phyloP scores from a whole-genome alignment of 768 basidiomycete species.

The Russula ochroleuca region DNA sequence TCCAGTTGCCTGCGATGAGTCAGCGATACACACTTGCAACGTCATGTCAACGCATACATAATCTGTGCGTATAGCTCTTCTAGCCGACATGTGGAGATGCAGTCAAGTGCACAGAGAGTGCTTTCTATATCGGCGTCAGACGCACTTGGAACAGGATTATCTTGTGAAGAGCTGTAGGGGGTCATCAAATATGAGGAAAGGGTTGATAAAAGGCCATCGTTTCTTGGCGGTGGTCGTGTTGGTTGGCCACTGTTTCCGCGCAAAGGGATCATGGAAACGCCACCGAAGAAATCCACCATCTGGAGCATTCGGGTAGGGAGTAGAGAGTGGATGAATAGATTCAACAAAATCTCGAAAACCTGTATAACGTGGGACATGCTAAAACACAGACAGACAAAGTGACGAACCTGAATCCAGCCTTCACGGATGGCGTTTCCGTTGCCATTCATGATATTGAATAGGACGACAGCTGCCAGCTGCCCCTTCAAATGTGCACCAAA shows the following conservation, averaged over 20 bases:
- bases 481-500: constrained; percentile 95
- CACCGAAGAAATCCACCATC: constrained; percentile 99
- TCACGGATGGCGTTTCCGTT: constrained; percentile 91
- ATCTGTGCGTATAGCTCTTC: constrained; percentile 95
- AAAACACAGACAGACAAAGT: not conserved
- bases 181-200: constrained; percentile 96
- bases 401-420: constrained; percentile 83
- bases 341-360: constrained; percentile 99
- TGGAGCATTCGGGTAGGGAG: constrained; percentile 87
- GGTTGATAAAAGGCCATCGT: constrained; percentile 89
- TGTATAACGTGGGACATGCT: constrained; percentile 34
- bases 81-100: constrained; percentile 86
- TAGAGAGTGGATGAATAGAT: constrained; percentile 89
- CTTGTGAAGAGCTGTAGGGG: constrained; percentile 74
- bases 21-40: not conserved
- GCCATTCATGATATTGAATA: constrained; percentile 97
- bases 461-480: constrained; percentile 91
- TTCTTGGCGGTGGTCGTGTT: constrained; percentile 54
- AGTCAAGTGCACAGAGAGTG: constrained; percentile 92
- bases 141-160: constrained; percentile 79
- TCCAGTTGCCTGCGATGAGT: constrained; percentile 59
- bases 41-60: constrained; percentile 47
- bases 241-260: constrained; percentile 57
- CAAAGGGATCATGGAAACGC: constrained; percentile 86
- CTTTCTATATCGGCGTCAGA: constrained; percentile 90